Evolutionary conservation across 2,329 filamentous ascomycete species (phyloP).

Genomic region (Drechslerella dactyloides): DNA sequence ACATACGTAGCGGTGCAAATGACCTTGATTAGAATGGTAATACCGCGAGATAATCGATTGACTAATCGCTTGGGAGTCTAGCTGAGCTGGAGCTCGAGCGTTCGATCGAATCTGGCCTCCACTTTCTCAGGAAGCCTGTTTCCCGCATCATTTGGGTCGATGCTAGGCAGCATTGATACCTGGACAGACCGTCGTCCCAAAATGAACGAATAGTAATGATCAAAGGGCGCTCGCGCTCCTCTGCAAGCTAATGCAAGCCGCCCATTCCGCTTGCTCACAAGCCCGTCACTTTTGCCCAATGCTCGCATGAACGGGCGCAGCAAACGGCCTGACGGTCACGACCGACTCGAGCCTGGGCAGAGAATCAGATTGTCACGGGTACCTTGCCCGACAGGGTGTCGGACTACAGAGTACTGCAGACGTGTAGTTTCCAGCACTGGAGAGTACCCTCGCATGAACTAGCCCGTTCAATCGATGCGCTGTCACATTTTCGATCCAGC

Average conservation of each 20-base stretch:
- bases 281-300: slow-evolving; percentile 25
- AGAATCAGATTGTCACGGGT: neutral
- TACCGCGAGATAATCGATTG: neutral
- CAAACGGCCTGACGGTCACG: slow-evolving; percentile 24
- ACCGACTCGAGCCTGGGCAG: neutral
- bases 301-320: slow-evolving; percentile 31
- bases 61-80: neutral
- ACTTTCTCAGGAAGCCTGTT: slow-evolving; percentile 1
- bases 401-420: slow-evolving; percentile 8
- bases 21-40: no score
- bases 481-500: slow-evolving; percentile 5
- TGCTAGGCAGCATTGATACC: slow-evolving; percentile 11
- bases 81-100: neutral
- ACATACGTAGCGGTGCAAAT: no score
- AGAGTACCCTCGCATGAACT: neutral
- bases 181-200: slow-evolving; percentile 14
- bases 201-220: slow-evolving; percentile 24
- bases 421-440: slow-evolving; percentile 31
- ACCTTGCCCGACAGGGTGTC: neutral
- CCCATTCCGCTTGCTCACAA: slow-evolving; percentile 16
- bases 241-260: slow-evolving; percentile 39
- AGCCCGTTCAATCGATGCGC: neutral
- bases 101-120: neutral
- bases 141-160: neutral
- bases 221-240: slow-evolving; percentile 6